Base-by-base conservation (phyloP, 139 green algal genomes). In the Ettlia oleoabundans region DNA sequence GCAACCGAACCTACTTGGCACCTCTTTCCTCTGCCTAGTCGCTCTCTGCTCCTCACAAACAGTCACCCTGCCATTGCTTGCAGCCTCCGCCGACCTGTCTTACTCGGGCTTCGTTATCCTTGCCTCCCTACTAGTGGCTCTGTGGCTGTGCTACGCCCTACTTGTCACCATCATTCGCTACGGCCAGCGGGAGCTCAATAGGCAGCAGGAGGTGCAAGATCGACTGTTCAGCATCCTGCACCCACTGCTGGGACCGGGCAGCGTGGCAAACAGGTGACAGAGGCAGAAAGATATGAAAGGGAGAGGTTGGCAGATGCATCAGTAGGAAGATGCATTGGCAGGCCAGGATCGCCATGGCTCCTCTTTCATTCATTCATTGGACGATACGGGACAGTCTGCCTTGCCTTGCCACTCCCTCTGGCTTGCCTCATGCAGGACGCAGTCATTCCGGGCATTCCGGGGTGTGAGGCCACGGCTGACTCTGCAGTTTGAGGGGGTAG, bases 391-490 rank as follows among this genome's bases (percentile, higher is more conserved):
- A n/a, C n/a, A n/a, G n/a, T n/a, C n/a, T n/a, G n/a, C n/a, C n/a
- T n/a, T n/a, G n/a, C n/a, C n/a, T 18, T 33, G 65, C 28, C 13
- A 43, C 52, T 38, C 38, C 75, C 30, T 66, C 26, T 51, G 7
- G n/a, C 38, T 30, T 63, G 33, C 2, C 1, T 4, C 62, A n/a
- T 70, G 65, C 66, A 85, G 74, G 43, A 15, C 30, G n/a, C 30
- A 85, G 53, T 38, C 75, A 33, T 89, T 89, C 69, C 63, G 82
- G 18, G 82, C 87, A 7, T 84, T 91, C 42, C 75, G 68, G 22
- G 73, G 82, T 40, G 85, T 91, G 37, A 73, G 83, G 9, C 87
- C 87, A 18, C 78, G 81, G 10, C 76, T 91, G 43, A 85, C 55
- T 6, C 21, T 91, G 15, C 68, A 86, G 41, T 91, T 91, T 76